Base-by-base conservation (phyloP, 2,329 filamentous ascomycete species). In the Mycosphaerelloides madeirae region DNA sequence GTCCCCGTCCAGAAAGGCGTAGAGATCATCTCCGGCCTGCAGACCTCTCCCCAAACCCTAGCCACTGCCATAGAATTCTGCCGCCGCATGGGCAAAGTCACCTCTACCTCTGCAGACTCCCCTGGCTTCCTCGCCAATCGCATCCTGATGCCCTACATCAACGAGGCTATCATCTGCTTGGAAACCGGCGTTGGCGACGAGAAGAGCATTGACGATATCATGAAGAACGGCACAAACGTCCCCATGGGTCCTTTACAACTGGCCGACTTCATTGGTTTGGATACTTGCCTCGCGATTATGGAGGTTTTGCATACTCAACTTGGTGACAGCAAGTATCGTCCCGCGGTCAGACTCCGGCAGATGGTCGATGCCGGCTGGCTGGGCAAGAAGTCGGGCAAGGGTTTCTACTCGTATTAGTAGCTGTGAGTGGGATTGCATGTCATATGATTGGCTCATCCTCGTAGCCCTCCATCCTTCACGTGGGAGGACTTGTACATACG, bases 171-270 rank as follows among this genome's bases (percentile, higher is more conserved):
- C 57, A 91, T 95, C 53, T 98, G 93, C 68, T 75, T 98, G 12
- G 93, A 98, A 71, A 96, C 93, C 0, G 87, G 87, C 3, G 82
- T 98, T 0, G 93, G 93, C 14, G 78, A 80, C 53, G 84, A 86
- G 57, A 90, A 97, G 62, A 86, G 91, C 53, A 98, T 98, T 55
- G 93, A 98, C 64, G 83, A 79, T 54, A 98, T 98, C 60, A 98
- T 98, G 93, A 97, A 95, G 79, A 96, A 96, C 59, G 93, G 93
- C 36, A 98, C 93, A 16, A 95, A 95, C 63, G 93, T 98, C 31
- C 93, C 93, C 18, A 98, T 98, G 93, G 93, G 93, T 0, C 93
- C 93, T 8, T 74, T 98, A 54, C 84, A 89, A 60, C 71, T 98
- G 59, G 93, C 93, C 2, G 93, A 98, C 68, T 98, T 98, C 62